Evolutionary conservation across 2,329 filamentous ascomycete species (phyloP), one percentile per base, ranked within the genome.

Genomic region (Pseudogymnoascus sp.): DNA sequence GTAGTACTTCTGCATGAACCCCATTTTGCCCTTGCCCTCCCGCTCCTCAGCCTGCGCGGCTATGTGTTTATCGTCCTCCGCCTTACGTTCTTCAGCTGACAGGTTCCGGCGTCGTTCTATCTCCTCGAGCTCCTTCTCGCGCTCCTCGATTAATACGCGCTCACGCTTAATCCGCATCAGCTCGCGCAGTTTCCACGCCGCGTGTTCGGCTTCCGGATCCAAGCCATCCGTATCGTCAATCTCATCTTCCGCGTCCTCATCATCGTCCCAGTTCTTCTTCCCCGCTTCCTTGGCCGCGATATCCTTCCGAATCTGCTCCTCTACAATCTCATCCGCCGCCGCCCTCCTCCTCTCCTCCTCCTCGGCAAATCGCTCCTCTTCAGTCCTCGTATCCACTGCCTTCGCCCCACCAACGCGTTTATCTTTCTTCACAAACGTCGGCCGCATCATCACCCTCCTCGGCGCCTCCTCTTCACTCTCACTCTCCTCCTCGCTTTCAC

Each of bases 121-220:
- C 75, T 97, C 93, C 60, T 91, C 94, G 48, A 88, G 82, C 75
- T 97, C 92, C 65, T 84, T 85, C 77, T 99, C 94, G 35, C 86
- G 85, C 66, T 82, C 83, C 72, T 96, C 91, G 69, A 99, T 92
- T 1, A 86, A 86, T 68, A 92, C 87, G 27, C 94, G 86, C 69
- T 94, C 89, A 59, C 94, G 86, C 76, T 93, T 92, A 67, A 97
- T 85, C 7, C 94, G 88, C 74, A 87, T 88, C 42, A 99, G 81
- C 76, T 99, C 94, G 58, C 94, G 87, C 59, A 99, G 81, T 72
- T 93, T 94, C 93, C 94, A 99, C 0, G 92, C 92, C 5, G 92
- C 92, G 65, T 88, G 84, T 74, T 99, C 94, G 6, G 90, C 92
- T 65, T 89, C 92, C 0, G 90, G 89, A 73, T 97, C 92, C 2